Conservation (phyloP, 257 asterid species). For the Nicotiana benthamiana region DNA sequence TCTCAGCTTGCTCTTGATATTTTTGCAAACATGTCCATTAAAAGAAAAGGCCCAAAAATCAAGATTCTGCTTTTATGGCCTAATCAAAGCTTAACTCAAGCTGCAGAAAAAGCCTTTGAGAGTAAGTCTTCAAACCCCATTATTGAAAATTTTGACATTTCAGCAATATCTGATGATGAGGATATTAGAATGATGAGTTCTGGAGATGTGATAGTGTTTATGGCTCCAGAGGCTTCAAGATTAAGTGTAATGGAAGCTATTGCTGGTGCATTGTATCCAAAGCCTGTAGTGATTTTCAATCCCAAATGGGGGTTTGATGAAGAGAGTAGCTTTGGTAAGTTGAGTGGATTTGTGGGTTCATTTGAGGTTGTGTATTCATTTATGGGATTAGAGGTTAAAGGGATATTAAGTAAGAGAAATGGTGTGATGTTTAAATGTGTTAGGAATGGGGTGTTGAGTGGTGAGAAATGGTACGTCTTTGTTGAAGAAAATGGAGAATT, state of each 20-base stretch:
- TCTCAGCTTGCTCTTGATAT: constrained; percentile 58
- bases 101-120: constrained; percentile 43
- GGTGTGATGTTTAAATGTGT: constrained; percentile 71
- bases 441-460: constrained; percentile 66
- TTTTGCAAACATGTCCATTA: constrained; percentile 51
- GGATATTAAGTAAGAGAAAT: constrained; percentile 59
- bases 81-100: constrained; percentile 24
- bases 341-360: constrained; percentile 56
- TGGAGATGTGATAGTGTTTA: constrained; percentile 56
- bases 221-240: constrained; percentile 51
- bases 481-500: constrained; percentile 37
- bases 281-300: constrained; percentile 71
- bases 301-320: constrained; percentile 80
- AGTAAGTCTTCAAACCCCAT: constrained; percentile 30
- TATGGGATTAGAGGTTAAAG: constrained; percentile 82
- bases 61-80: constrained; percentile 66
- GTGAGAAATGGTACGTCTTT: constrained; percentile 70
- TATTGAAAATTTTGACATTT: constrained; percentile 40
- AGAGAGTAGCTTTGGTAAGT: constrained; percentile 45
- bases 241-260: constrained; percentile 40
- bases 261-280: constrained; percentile 47
- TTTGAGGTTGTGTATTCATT: constrained; percentile 81
- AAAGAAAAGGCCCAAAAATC: constrained; percentile 45
- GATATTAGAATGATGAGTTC: constrained; percentile 34
- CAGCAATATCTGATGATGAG: constrained; percentile 26